Conservation (phyloP, 78 protist genomes). For the Isochrysis galbana region DNA sequence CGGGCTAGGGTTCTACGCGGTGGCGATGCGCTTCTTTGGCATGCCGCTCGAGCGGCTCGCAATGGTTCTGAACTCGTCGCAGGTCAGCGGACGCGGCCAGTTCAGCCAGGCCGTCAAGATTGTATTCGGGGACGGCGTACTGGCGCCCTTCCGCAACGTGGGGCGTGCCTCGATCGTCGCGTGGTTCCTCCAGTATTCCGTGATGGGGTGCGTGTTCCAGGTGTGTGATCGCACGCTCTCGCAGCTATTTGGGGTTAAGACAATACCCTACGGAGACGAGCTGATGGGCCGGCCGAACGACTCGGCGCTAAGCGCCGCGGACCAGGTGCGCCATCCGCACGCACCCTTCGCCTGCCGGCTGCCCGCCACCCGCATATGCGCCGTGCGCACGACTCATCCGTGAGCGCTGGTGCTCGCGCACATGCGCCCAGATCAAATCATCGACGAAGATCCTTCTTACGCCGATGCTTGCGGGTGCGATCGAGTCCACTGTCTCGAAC, state of each 20-base stretch:
- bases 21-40: not conserved
- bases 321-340: too few species aligned
- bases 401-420: too few species aligned
- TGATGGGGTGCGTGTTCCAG: constrained; percentile 2
- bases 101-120: not conserved
- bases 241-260: not conserved
- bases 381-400: too few species aligned
- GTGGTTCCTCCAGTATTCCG: constrained; percentile 5
- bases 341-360: too few species aligned
- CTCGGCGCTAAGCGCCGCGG: too few species aligned
- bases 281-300: not conserved
- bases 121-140: not conserved
- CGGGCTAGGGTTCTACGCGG: not conserved
- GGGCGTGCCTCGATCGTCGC: not conserved
- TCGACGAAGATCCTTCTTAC: not conserved
- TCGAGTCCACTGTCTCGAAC: not conserved
- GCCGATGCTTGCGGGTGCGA: not conserved
- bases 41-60: not conserved
- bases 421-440: too few species aligned
- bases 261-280: not conserved
- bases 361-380: too few species aligned
- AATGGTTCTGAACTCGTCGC: not conserved
- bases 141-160: not conserved
- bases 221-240: not conserved
- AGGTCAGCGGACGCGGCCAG: not conserved